phyloP scores from a whole-genome alignment of 2,329 filamentous ascomycete genomes.

The Cordyceps pruinosa region DNA sequence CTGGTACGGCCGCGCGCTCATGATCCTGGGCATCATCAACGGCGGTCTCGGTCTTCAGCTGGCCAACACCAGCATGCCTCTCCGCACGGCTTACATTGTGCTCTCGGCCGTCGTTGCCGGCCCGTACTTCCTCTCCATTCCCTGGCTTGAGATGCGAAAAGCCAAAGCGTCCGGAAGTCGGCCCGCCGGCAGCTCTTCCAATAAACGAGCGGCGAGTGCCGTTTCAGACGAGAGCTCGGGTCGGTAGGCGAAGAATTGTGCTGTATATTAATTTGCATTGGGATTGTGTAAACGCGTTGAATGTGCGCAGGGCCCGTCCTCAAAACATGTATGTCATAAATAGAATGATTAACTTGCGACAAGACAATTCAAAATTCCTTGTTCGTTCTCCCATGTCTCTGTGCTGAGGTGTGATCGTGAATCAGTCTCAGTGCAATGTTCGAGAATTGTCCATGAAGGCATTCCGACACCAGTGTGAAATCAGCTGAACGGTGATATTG shows the following conservation, averaged over 20 bases:
- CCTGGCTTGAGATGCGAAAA: constrained; percentile 1
- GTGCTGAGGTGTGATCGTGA: no score
- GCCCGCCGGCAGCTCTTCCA: neutral
- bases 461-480: no score
- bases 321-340: neutral
- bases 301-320: neutral
- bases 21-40: constrained; percentile 55
- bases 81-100: constrained; percentile 49
- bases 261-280: neutral
- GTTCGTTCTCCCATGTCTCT: no score
- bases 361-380: no score
- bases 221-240: neutral
- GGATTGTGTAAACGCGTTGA: neutral
- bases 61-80: constrained; percentile 31
- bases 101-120: constrained; percentile 43
- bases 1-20: constrained; percentile 54
- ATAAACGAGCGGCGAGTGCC: neutral
- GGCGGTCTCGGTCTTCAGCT: constrained; percentile 55
- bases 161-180: neutral
- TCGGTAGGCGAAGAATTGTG: neutral
- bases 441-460: no score
- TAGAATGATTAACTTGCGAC: no score
- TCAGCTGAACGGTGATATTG: no score
- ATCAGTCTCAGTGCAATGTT: no score
- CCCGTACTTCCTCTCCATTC: constrained; percentile 33